Percentiles rank a stretch among this genome's conserved stretches.
Evolutionary conservation across 2,329 filamentous ascomycete species (phyloP).

Genomic region (Scleromitrula shiraiana): DNA sequence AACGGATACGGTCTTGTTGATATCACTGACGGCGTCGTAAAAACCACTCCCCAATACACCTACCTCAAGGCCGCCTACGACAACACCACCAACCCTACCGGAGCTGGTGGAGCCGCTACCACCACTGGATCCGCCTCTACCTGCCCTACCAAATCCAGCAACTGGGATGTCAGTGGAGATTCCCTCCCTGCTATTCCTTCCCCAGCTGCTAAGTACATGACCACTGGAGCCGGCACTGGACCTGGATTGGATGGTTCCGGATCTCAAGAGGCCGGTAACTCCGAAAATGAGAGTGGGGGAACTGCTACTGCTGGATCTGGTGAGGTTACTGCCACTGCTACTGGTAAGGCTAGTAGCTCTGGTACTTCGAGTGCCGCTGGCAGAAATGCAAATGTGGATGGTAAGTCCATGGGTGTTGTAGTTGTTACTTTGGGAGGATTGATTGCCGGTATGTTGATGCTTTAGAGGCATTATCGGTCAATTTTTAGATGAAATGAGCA

Average conservation of each 20-base stretch:
- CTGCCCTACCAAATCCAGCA: constrained; percentile 38
- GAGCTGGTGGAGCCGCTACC: constrained; percentile 42
- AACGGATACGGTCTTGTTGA: constrained; percentile 58
- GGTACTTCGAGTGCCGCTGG: not conserved
- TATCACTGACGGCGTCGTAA: constrained; percentile 31
- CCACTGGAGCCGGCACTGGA: constrained; percentile 41
- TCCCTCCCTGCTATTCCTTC: constrained; percentile 42
- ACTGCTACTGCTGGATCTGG: constrained; percentile 22
- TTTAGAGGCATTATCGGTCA: too few relatives aligned
- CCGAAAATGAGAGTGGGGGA: constrained; percentile 18
- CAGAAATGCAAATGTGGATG: too few relatives aligned
- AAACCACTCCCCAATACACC: constrained; percentile 38
- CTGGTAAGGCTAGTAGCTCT: constrained; percentile 3
- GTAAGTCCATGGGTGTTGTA: too few relatives aligned
- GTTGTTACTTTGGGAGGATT: too few relatives aligned
- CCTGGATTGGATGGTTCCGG: constrained; percentile 31
- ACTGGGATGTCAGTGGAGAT: constrained; percentile 40
- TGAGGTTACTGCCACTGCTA: constrained; percentile 16
- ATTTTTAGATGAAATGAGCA: too few relatives aligned
- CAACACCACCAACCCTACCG: constrained; percentile 38
- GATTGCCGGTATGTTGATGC: too few relatives aligned
- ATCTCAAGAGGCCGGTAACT: constrained; percentile 28
- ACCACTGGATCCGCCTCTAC: constrained; percentile 26
- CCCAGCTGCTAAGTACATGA: constrained; percentile 34
- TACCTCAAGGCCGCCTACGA: constrained; percentile 39